Base-by-base conservation (phyloP, 1,139 yeast species). In the Wickerhamomyces sp. region DNA sequence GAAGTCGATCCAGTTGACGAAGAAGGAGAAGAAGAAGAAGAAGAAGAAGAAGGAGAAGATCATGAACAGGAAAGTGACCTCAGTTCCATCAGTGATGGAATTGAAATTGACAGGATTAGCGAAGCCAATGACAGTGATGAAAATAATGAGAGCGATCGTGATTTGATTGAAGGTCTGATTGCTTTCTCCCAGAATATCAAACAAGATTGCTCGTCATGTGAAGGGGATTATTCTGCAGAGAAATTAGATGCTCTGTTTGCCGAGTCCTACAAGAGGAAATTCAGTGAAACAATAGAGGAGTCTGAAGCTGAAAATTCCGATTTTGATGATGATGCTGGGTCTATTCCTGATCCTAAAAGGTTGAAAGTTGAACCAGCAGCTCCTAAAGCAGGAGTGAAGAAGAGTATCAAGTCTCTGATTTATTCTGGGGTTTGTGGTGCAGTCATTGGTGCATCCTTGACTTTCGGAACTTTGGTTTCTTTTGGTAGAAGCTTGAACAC, bases 391-490 rank as follows among this genome's bases (percentile, higher is more conserved):
- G 23, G 5, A 18, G 23, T 18, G 3, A 18, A 18, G 23, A 18
- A 18, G 23, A 18, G n/a, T 8, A 31, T 39, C 27, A 39, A 39
- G 34, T 26, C 36, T 9, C 26, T 33, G 11, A 11, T 27, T 14
- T 7, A 32, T 27, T 34, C 37, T 3, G 41, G 41, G 10, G 23
- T 39, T n/a, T 23, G 42, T 14, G 52, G 52, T 37, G 48, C 47
- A 10, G 10, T 45, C 10, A 10, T 46, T 14, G 52, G 52, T 13
- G 45, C 48, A 10, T 29, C 46, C n/a, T 30, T 49, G 7, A 49
- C 52, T 10, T 49, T 49, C 34, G 46, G 48, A 11, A 36, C 48
- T n/a, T 31, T 49, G 10, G 45, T 37, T 9, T 44, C 48, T 2
- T 27, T 49, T 30, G 52, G 50, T 2, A 42, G 37, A 34, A 27